A percentile compares a stretch with the other conserved stretches of the same genome.
Evolutionary conservation across 2,329 filamentous ascomycete genomes (phyloP).

Genomic region (Monilinia aucupariae): DNA sequence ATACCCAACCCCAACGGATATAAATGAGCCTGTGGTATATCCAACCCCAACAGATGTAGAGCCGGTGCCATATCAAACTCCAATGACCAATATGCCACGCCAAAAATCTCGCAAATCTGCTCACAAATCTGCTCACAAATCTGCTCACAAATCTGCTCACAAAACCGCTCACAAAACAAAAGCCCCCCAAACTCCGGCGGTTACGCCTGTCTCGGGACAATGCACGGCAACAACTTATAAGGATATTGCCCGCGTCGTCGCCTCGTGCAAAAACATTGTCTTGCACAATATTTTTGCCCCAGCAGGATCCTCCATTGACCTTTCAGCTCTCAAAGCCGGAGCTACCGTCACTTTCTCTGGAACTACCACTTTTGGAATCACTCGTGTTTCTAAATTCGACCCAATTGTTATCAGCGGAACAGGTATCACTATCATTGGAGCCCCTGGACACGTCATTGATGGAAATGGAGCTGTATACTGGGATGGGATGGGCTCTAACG

Average conservation of each 20-base stretch:
- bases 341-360: slow-evolving; percentile 55
- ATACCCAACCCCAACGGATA: not conserved
- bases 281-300: slow-evolving; percentile 39
- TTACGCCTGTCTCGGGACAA: not conserved
- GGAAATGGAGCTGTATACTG: slow-evolving; percentile 46
- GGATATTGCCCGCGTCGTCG: slow-evolving; percentile 37
- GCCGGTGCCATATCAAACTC: too few species aligned
- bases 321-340: slow-evolving; percentile 39
- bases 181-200: too few species aligned
- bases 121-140: too few species aligned
- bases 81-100: too few species aligned
- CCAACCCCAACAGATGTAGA: too few species aligned
- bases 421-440: slow-evolving; percentile 26
- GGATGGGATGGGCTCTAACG: slow-evolving; percentile 55
- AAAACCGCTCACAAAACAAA: too few species aligned
- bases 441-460: slow-evolving; percentile 42
- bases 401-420: slow-evolving; percentile 43
- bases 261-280: slow-evolving; percentile 40
- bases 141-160: too few species aligned
- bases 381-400: slow-evolving; percentile 55
- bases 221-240: slow-evolving; percentile 51
- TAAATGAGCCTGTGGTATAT: too few species aligned
- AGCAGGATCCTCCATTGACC: slow-evolving; percentile 38
- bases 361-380: slow-evolving; percentile 59
- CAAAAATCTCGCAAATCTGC: too few species aligned